These are phyloP conservation scores for Ceriops tagal DNA, from an alignment of 345 rosid genomes.

Conservation along the genomic window DNA sequence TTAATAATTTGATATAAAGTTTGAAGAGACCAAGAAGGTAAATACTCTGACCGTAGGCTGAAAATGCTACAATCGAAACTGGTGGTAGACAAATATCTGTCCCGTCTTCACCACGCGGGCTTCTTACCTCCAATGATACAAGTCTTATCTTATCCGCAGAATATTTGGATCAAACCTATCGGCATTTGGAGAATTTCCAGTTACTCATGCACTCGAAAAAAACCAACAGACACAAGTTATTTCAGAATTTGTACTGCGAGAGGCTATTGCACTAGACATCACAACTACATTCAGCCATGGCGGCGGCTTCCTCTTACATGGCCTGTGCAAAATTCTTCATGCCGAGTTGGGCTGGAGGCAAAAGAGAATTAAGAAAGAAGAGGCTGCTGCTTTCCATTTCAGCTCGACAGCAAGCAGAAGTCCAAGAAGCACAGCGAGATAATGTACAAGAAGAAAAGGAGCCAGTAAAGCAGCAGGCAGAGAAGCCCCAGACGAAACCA, in stretches of 20 bases:
- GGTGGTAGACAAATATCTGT: slow-evolving; percentile 1
- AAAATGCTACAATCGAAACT: background rate
- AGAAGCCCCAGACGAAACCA: slow-evolving; percentile 41
- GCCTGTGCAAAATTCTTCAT: slow-evolving; percentile 48
- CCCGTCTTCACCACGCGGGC: slow-evolving; percentile 6
- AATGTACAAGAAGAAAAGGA: slow-evolving; percentile 15
- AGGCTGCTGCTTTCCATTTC: slow-evolving; percentile 23
- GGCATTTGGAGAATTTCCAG: background rate
- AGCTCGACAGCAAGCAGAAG: slow-evolving; percentile 48
- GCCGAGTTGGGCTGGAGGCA: slow-evolving; percentile 30
- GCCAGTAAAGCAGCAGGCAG: slow-evolving; percentile 13
- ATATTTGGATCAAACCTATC: slow-evolving; percentile 11
- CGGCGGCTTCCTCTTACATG: slow-evolving; percentile 49
- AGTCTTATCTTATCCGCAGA: slow-evolving; percentile 33
- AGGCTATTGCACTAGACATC: background rate
- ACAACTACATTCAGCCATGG: slow-evolving; percentile 23
- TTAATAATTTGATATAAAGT: too few species aligned
- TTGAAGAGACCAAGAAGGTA: too few species aligned
- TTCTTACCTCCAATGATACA: background rate
- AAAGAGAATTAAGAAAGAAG: slow-evolving; percentile 11
- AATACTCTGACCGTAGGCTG: background rate
- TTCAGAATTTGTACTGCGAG: too few species aligned
- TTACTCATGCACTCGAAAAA: background rate
- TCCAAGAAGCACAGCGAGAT: slow-evolving; percentile 29
- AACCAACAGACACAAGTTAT: background rate